Evolutionary conservation across 2,329 filamentous ascomycete genomes (phyloP).

Genomic region (Corynespora cassiicola): DNA sequence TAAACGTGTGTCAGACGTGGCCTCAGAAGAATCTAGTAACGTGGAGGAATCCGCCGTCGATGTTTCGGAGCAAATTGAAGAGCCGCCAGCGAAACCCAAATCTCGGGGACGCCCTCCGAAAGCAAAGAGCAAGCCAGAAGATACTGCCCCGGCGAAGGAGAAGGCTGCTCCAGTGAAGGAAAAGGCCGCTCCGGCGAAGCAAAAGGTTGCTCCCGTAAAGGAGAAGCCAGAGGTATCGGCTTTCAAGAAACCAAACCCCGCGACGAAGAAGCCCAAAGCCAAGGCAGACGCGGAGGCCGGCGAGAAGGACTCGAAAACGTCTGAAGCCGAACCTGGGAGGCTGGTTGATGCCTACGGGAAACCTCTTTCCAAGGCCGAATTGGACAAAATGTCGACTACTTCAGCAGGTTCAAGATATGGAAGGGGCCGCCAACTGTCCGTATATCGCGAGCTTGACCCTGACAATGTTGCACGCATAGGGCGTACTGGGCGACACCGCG

Average conservation of each 20-base stretch:
- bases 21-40: conserved; percentile 32
- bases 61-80: conserved; percentile 32
- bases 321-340: conserved; percentile 26
- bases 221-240: conserved; percentile 17
- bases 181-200: conserved; percentile 6
- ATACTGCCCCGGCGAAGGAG: conserved; percentile 14
- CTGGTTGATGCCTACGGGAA: conserved; percentile 39
- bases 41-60: conserved; percentile 30
- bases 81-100: conserved; percentile 23
- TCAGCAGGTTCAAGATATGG: conserved; percentile 39
- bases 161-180: conserved; percentile 15
- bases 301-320: conserved; percentile 13
- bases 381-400: conserved; percentile 40
- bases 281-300: conserved; percentile 13
- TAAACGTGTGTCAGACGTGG: conserved; percentile 34
- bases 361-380: conserved; percentile 37
- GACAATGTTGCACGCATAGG: conserved; percentile 32
- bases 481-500: conserved; percentile 79
- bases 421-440: conserved; percentile 41
- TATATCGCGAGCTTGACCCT: conserved; percentile 41
- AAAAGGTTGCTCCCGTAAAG: conserved; percentile 10
- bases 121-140: conserved; percentile 18
- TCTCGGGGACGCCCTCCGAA: conserved; percentile 34
- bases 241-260: conserved; percentile 36
- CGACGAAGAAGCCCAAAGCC: conserved; percentile 19